Base-by-base conservation (phyloP, 345 rosid genomes). In the Nasturtium officinale region DNA sequence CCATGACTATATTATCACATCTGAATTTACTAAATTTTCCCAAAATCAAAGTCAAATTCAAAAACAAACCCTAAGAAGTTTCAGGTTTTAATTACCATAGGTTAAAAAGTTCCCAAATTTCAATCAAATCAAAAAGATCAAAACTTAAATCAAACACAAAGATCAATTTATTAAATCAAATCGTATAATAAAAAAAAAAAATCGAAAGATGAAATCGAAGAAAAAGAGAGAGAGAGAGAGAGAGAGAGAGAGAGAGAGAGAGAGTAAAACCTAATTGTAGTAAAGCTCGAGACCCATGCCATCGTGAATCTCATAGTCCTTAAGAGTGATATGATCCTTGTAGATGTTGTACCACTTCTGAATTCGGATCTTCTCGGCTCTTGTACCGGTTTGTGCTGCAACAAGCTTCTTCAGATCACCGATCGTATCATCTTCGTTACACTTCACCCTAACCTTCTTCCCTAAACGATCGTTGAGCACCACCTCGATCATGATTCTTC, bases 231-330 rank as follows among this genome's bases (percentile, higher is more conserved):
- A 67, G n/a, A 55, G 42, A 54, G 25, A 56, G 30, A 54, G 61
- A 67, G n/a, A 55, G 42, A 54, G 25, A 56, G 30, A 54, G 61
- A 67, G n/a, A n/a, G n/a, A 55, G 42, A 54, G 25, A 56, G 30
- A 54, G 61, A 67, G n/a, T 5, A 32, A 66, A 53, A 30, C 32
- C 83, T 65, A 89, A 57, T 81, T 89, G 78, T 87, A 87, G 77
- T 87, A 87, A 72, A 89, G 90, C 82, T 87, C 90, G 79, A 85
- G 92, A 50, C 90, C 92, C 87, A 87, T 89, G 67, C 91, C 91
- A 10, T 89, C 91, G 52, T 87, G 95, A 45, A 89, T 83, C 81
- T 89, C 91, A 78, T 89, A 87, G 78, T 89, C 94, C 77, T 79
- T 78, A 52, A 87, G 95, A 64, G 95, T 87, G 69, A 89, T 89